Base-by-base conservation (phyloP, 106 monocot genomes). In the Dactylorhiza incarnata region DNA sequence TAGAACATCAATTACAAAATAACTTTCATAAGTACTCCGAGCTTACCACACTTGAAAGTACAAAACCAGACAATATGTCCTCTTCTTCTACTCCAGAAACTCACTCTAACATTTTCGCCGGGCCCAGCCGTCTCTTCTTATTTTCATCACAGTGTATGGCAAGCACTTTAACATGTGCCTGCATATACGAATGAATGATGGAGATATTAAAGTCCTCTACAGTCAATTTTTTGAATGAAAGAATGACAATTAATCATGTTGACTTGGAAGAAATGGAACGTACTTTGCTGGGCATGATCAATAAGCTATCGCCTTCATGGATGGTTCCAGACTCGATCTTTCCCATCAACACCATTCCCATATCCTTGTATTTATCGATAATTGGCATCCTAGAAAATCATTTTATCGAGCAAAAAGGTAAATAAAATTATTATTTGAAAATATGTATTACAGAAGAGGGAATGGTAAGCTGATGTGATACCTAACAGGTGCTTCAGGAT, bases 261-360 rank as follows among this genome's bases (percentile, higher is more conserved):
- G 11, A 26, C 50, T 53, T 48, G 1, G 14, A 66, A 26, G 5
- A 70, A 61, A 61, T 5, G 11, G 37, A 69, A 17, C 45, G 26
- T 84, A 97, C 96, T 81, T 86, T 97, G 78, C 94, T 97, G 5
- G 97, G 97, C 97, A 97, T 97, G 74, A 94, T 67, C 76, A 91
- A 78, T 51, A 97, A 91, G 73, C 78, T 94, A 69, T 94, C 94
- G 68, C 91, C 89, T 78, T 91, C 94, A 19, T 74, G 80, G 15
- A 97, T 87, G 17, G 82, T 83, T 74, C 97, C 97, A 82, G 97
- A 89, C 79, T 97, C 97, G 65, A 97, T 91, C 75, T 97, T 97
- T 54, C 97, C 97, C 97, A 97, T 97, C 43, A 91, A 87, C 61
- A 97, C 87, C 14, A 89, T 97, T 72, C 97, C 97, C 97, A 97